These are phyloP conservation scores for Oryza rufipogon DNA, from an alignment of 176 grass and related monocot genomes.

Conservation along the genomic window DNA sequence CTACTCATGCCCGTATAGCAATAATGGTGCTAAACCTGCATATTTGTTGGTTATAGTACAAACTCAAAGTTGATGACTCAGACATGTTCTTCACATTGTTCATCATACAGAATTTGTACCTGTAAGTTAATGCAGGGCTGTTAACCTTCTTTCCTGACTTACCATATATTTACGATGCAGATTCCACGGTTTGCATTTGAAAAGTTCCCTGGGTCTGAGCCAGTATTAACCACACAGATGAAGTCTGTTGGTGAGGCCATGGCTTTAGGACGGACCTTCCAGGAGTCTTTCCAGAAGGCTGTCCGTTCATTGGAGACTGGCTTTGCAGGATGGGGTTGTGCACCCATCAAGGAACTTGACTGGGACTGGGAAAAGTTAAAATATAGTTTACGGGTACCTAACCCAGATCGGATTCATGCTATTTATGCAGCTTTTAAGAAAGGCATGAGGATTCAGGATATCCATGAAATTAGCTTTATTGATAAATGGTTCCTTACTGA, in stretches of 20 bases:
- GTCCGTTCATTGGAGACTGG: conserved; percentile 91
- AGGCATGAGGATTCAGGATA: conserved; percentile 90
- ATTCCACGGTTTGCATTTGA: conserved; percentile 99
- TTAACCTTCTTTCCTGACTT: conserved; percentile 15
- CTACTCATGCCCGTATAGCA: too few species aligned
- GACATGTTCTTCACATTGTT: not conserved
- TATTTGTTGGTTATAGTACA: not conserved
- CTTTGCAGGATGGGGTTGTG: conserved; percentile 95
- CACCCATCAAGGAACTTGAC: conserved; percentile 84
- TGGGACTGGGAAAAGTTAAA: conserved; percentile 98
- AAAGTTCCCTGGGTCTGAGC: conserved; percentile 97
- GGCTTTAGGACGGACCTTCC: conserved; percentile 92
- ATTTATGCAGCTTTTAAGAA: conserved; percentile 93
- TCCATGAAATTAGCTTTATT: conserved; percentile 87
- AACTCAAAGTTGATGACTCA: not conserved
- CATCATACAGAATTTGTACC: not conserved
- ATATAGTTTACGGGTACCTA: conserved; percentile 85
- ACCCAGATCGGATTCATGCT: conserved; percentile 93
- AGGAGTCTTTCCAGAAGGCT: conserved; percentile 98
- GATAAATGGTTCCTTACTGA: conserved; percentile 94
- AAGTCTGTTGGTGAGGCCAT: conserved; percentile 98
- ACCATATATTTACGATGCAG: conserved; percentile 57
- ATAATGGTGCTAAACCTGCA: not conserved
- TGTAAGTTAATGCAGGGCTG: conserved; percentile 8
- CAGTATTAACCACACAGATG: conserved; percentile 96